Conservation (phyloP, 2,329 filamentous ascomycete species). For the Plenodomus biglobosus region DNA sequence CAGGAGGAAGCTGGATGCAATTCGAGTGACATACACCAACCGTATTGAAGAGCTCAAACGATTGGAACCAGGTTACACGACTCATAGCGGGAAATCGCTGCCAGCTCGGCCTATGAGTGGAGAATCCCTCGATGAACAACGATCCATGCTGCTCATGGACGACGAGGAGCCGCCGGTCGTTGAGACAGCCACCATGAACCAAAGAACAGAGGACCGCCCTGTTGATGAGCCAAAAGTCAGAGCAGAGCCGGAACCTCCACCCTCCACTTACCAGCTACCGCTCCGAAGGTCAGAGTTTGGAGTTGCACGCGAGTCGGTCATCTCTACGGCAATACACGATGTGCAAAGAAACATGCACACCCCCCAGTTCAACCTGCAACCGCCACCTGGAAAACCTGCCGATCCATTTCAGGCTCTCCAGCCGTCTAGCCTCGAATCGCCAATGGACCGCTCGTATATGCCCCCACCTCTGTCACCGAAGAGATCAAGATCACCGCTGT, state of each 20-base stretch:
- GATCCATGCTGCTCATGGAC: slow-evolving; percentile 39
- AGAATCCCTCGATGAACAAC: slow-evolving; percentile 50
- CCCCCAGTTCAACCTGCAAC: slow-evolving; percentile 38
- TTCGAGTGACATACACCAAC: slow-evolving; percentile 86
- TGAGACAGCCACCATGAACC: slow-evolving; percentile 57
- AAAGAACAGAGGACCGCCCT: slow-evolving; percentile 51
- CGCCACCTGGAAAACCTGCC: slow-evolving; percentile 35
- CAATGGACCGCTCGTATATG: slow-evolving; percentile 63
- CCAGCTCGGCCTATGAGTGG: slow-evolving; percentile 69
- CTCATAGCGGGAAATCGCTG: slow-evolving; percentile 67
- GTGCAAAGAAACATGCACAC: slow-evolving; percentile 41
- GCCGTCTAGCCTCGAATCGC: slow-evolving; percentile 45
- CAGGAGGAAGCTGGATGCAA: slow-evolving; percentile 85
- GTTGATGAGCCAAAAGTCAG: slow-evolving; percentile 23
- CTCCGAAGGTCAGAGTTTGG: slow-evolving; percentile 34
- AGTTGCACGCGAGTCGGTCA: slow-evolving; percentile 42
- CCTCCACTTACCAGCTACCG: slow-evolving; percentile 29
- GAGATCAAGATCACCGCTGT: slow-evolving; percentile 54
- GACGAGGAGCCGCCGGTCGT: slow-evolving; percentile 48
- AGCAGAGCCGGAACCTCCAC: slow-evolving; percentile 23
- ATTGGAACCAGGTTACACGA: slow-evolving; percentile 60
- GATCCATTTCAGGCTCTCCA: slow-evolving; percentile 14
- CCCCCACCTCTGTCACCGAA: slow-evolving; percentile 71
- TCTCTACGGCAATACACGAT: slow-evolving; percentile 47
- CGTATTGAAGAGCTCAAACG: slow-evolving; percentile 84